Evolutionary conservation across 495 filamentous ascomycete genomes (phyloP).

Genomic region (Talaromyces liani): DNA sequence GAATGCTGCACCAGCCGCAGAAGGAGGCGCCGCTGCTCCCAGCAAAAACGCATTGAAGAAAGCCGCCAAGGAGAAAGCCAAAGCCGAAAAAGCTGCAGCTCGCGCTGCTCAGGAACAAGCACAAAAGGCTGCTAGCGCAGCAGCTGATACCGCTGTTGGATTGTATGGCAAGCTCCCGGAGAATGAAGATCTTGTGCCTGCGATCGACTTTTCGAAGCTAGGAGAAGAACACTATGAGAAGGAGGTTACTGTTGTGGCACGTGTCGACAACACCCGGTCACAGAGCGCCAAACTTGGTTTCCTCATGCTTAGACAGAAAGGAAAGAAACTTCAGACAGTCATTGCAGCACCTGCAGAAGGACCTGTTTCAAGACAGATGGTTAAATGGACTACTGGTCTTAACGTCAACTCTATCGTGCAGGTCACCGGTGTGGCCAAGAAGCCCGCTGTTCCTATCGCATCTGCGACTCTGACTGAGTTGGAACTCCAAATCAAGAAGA

Average conservation of each 20-base stretch:
- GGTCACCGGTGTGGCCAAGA: constrained; percentile 67
- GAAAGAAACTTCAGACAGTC: constrained; percentile 73
- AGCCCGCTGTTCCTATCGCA: constrained; percentile 67
- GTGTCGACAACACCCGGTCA: constrained; percentile 77
- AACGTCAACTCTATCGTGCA: constrained; percentile 74
- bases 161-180: constrained; percentile 54
- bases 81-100: constrained; percentile 53
- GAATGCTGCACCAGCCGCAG: constrained; percentile 17
- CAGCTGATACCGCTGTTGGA: constrained; percentile 62
- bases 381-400: constrained; percentile 77
- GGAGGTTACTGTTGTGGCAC: constrained; percentile 71
- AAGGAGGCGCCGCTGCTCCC: constrained; percentile 34
- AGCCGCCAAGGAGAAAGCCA: constrained; percentile 59
- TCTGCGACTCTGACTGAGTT: constrained; percentile 68
- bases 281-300: constrained; percentile 91
- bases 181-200: constrained; percentile 27
- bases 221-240: constrained; percentile 57
- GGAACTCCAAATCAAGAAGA: constrained; percentile 72
- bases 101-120: constrained; percentile 46
- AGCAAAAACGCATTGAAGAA: constrained; percentile 64
- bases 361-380: constrained; percentile 64
- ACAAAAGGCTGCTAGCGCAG: constrained; percentile 41
- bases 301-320: constrained; percentile 78
- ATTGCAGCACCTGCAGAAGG: constrained; percentile 52
- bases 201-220: constrained; percentile 37